These are phyloP conservation scores for Didymella arachidicola DNA, from an alignment of 2,329 filamentous ascomycete species.

Conservation along the genomic window DNA sequence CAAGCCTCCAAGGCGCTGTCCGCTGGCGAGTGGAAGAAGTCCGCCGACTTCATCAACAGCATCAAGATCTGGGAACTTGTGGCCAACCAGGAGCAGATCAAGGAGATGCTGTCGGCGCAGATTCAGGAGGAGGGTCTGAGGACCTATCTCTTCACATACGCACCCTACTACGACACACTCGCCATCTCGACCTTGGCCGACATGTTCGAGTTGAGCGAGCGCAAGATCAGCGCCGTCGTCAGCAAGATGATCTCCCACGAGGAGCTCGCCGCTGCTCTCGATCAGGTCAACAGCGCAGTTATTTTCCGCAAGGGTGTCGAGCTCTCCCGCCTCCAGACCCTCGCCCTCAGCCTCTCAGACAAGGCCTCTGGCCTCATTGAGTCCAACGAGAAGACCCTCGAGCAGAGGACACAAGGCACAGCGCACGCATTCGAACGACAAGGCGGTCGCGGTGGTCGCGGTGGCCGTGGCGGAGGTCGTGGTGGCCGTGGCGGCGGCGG, in stretches of 20 bases:
- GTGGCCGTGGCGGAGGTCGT: constrained; percentile 65
- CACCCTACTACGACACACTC: constrained; percentile 98
- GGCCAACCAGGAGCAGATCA: constrained; percentile 90
- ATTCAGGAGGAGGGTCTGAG: constrained; percentile 98
- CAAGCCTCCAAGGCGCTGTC: constrained; percentile 97
- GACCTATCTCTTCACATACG: constrained; percentile 99
- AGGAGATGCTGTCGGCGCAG: constrained; percentile 95
- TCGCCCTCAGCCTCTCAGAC: constrained; percentile 92
- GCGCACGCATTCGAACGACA: constrained; percentile 95
- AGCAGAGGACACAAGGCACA: constrained; percentile 95
- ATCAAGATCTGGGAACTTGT: constrained; percentile 99
- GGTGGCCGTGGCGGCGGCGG: constrained; percentile 72
- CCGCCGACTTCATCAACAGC: constrained; percentile 88
- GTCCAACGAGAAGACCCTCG: constrained; percentile 94
- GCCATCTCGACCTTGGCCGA: constrained; percentile 81
- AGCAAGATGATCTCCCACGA: constrained; percentile 99
- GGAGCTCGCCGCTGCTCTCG: constrained; percentile 92
- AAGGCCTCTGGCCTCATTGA: constrained; percentile 97
- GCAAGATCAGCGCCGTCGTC: constrained; percentile 93
- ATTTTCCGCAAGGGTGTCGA: constrained; percentile 99
- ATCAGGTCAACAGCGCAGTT: constrained; percentile 96
- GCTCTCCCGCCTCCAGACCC: constrained; percentile 91
- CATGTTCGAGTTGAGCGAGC: constrained; percentile 94
- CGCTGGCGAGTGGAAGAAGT: constrained; percentile 98
- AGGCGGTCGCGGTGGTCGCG: constrained; percentile 76